Base-by-base conservation (phyloP, 345 rosid species). In the Heritiera fomes region DNA sequence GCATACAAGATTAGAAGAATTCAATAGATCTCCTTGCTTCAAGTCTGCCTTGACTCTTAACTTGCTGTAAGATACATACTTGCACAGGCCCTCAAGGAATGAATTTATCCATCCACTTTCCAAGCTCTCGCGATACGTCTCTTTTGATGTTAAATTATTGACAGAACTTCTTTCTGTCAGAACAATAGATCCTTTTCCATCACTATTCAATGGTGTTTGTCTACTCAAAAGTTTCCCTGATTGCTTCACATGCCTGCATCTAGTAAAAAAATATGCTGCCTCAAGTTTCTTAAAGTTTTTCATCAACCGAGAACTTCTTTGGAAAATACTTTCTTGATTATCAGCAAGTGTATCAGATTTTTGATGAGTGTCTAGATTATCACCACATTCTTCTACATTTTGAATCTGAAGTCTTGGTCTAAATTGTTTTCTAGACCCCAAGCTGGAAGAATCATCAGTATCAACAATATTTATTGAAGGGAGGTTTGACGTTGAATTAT, bases 61-160 rank as follows among this genome's bases (percentile, higher is more conserved):
- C 85, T 90, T 90, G 80, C 91, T 94, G 87, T 89, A 89, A 73
- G 97, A 89, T 60, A 96, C 83, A 76, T 94, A 94, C 82, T 86
- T 96, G 94, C 99, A 94, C 80, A 96, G 83, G 59, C 97, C 98
- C 87, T 94, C 97, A 7, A 96, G 97, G 78, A 96, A 94, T 23
- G 99, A 98, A 83, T 89, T 89, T 75, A 96, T 92, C 99, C 99
- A 96, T 81, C 90, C 93, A 47, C 88, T 87, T 75, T 83, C 84
- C 82, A 82, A 89, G 70, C 83, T 76, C 74, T 86, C 91, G 75
- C 10, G 72, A 66, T 55, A 62, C 62, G 14, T 86, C 73, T 88
- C 92, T 83, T 86, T 92, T 7, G 90, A 78, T 74, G 85, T 81
- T 28, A 85, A 82, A 72, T 86, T 91, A 80, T 85, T 91, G 73